Evolutionary conservation across 2,329 filamentous ascomycete species (phyloP), one percentile per base, ranked within the genome.

Genomic region (Macrophomina pseudophaseolina): DNA sequence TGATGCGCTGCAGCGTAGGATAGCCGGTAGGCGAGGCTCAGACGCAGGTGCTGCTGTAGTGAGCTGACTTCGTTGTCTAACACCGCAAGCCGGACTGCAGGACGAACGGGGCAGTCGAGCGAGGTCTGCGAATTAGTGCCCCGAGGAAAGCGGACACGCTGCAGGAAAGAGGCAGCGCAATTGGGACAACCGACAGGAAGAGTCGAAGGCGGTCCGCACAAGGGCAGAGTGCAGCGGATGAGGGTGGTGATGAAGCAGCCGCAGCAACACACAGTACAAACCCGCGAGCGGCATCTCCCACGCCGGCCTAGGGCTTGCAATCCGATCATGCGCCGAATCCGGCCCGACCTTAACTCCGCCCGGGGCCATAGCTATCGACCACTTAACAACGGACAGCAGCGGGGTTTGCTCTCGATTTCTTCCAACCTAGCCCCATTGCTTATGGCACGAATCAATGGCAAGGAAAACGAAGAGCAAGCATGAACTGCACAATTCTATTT

Each of bases 1-100:
- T 80, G 44, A 40, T 54, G 58, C 32, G 63, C 51, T 65, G 58
- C 4, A 2, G 44, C 38, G 18, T 23, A 28, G 44, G 38, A 18
- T 11, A 32, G 30, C 42, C 16, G 32, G 44, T 5, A 35, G n/a
- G 32, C 46, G 11, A 48, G 30, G 58, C 42, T 62, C 42, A 49
- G 30, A 28, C 40, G 30, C 58, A 38, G 18, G 30, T n/a, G 58
- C 11, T 16, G 58, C 42, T 9, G 40, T 38, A n/a, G 32, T 28
- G 4, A 49, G 58, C 32, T 62, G 18, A n/a, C 42, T 38, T 33
- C 42, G 44, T 23, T 23, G 44, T 30, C 58, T 16, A 32, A 62
- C 42, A 44, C 44, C n/a, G n/a, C 58, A 60, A 18, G 40, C 40
- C n/a, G 58, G 9, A 16, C 44, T 60, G 58, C 42, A 40, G 23